Conservation (phyloP, 2,329 filamentous ascomycete species). For the Fusarium sp. region DNA sequence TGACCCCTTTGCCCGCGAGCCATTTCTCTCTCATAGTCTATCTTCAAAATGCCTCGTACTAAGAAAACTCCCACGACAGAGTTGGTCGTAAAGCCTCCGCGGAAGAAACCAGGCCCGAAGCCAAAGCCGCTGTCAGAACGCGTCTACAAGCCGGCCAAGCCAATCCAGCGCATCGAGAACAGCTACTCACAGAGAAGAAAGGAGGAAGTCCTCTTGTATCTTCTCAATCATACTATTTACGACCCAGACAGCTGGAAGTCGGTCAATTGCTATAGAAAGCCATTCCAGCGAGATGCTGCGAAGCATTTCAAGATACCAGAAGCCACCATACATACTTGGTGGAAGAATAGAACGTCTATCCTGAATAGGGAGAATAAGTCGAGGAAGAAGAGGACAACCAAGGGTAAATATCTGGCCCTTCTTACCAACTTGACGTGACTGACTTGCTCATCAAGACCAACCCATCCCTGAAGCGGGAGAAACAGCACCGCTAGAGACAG, state of each 20-base stretch:
- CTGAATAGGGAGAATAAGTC: neutral
- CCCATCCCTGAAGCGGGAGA: neutral
- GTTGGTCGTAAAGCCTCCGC: neutral
- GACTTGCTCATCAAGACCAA: neutral
- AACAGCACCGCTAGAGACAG: neutral
- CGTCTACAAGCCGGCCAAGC: neutral
- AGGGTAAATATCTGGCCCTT: neutral
- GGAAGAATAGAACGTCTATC: neutral
- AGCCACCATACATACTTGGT: neutral
- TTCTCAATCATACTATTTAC: slow-evolving; percentile 4
- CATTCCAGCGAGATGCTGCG: neutral
- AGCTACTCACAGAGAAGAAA: slow-evolving; percentile 23
- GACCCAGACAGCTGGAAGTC: neutral
- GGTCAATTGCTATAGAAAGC: slow-evolving; percentile 3
- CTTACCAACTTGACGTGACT: neutral
- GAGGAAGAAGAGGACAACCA: neutral
- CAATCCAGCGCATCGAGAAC: slow-evolving; percentile 21
- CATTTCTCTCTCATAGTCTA: neutral
- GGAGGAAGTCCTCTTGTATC: slow-evolving; percentile 21
- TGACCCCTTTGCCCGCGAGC: neutral
- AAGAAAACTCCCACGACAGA: neutral
- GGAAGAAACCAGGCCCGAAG: slow-evolving; percentile 13
- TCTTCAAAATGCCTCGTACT: neutral
- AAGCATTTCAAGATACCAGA: neutral
- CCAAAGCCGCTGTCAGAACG: slow-evolving; percentile 28